Conservation (phyloP, 768 basidiomycete species). For the Hydnum rufescens region DNA sequence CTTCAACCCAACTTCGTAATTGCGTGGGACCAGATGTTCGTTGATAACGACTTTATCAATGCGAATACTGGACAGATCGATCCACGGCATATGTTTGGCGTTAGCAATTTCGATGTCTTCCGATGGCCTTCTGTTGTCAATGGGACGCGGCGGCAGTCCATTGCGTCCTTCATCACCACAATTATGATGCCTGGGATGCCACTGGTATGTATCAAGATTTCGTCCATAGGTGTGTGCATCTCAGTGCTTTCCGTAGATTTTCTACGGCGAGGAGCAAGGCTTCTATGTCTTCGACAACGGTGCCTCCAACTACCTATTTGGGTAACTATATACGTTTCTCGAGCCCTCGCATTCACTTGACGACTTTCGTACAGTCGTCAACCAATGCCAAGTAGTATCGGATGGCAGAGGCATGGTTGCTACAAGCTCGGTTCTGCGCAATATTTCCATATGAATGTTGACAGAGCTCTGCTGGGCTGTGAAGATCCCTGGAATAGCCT, state of each 20-base stretch:
- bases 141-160: constrained; percentile 53
- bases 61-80: constrained; percentile 42
- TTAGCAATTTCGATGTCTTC: constrained; percentile 90
- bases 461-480: constrained; percentile 61
- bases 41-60: constrained; percentile 74
- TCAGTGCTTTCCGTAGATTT: constrained; percentile 16
- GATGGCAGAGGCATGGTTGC: constrained; percentile 89
- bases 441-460: constrained; percentile 85
- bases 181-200: constrained; percentile 78
- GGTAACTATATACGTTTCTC: constrained; percentile 25
- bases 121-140: constrained; percentile 81
- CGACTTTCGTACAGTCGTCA: constrained; percentile 44
- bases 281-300: constrained; percentile 75
- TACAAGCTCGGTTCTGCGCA: constrained; percentile 78
- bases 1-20: constrained; percentile 63
- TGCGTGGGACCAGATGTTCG: constrained; percentile 84
- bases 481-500: constrained; percentile 80
- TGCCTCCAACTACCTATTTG: constrained; percentile 84
- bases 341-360: background rate
- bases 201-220: constrained; percentile 27
- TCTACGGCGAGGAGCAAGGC: constrained; percentile 78
- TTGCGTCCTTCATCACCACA: constrained; percentile 61
- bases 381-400: constrained; percentile 62
- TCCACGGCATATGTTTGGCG: constrained; percentile 76
- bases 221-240: background rate